These are phyloP conservation scores for Martensiomyces pterosporus DNA, from an alignment of 192 early-diverging fungal species.

Conservation along the genomic window DNA sequence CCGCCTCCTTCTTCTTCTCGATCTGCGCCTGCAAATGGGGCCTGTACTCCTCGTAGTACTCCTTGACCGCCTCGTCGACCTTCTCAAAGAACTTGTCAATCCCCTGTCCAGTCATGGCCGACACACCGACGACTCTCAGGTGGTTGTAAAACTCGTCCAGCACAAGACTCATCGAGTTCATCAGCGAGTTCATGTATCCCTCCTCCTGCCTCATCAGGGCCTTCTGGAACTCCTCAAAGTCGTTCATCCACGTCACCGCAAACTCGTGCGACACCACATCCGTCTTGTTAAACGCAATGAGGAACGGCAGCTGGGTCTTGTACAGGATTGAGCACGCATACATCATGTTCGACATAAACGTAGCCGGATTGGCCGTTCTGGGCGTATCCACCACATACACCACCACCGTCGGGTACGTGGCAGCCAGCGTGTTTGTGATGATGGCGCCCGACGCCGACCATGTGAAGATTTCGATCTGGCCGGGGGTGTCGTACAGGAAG, in stretches of 20 bases:
- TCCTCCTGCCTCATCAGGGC: conserved; percentile 75
- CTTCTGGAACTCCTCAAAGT: conserved; percentile 91
- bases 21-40: conserved; percentile 76
- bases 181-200: conserved; percentile 87
- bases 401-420: conserved; percentile 85
- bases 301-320: conserved; percentile 94
- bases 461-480: conserved; percentile 99
- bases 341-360: conserved; percentile 99
- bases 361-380: conserved; percentile 82
- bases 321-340: conserved; percentile 97
- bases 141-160: conserved; percentile 95
- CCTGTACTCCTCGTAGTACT: conserved; percentile 87
- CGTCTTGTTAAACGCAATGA: conserved; percentile 94
- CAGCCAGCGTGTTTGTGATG: conserved; percentile 90
- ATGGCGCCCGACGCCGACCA: conserved; percentile 97
- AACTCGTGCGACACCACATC: conserved; percentile 89
- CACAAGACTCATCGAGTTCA: conserved; percentile 93
- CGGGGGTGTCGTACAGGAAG: conserved; percentile 84
- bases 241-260: conserved; percentile 93
- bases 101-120: conserved; percentile 89
- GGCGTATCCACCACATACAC: conserved; percentile 97
- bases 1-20: conserved; percentile 55
- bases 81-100: conserved; percentile 83
- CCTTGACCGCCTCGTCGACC: conserved; percentile 72
- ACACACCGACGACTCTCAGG: conserved; percentile 78